Percentiles rank a stretch among this genome's conserved stretches.
Evolutionary conservation across 1,284 basidiomycete species (phyloP).

Genomic region (Wolfiporia cocos): DNA sequence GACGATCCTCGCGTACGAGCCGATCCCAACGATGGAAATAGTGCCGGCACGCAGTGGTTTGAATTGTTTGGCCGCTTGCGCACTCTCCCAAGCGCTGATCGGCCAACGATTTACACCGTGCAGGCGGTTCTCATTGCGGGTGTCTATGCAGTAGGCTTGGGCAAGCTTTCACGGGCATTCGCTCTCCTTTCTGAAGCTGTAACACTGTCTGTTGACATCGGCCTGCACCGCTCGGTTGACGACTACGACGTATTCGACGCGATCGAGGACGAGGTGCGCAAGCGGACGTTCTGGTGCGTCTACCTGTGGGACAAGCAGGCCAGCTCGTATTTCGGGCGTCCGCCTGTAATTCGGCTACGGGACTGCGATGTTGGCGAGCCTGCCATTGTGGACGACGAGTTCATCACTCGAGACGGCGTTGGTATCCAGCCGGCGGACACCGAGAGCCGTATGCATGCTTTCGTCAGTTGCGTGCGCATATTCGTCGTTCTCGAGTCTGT

Average conservation of each 20-base stretch:
- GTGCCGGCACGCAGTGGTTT: constrained; percentile 87
- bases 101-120: constrained; percentile 84
- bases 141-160: constrained; percentile 83
- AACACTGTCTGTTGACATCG: constrained; percentile 80
- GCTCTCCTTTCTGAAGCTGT: constrained; percentile 79
- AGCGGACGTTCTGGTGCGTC: constrained; percentile 91
- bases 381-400: constrained; percentile 82
- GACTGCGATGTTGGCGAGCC: constrained; percentile 88
- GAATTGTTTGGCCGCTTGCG: constrained; percentile 79
- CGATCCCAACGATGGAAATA: constrained; percentile 72
- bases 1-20: constrained; percentile 84
- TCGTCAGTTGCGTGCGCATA: constrained; percentile 67
- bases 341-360: constrained; percentile 75
- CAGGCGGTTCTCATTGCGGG: constrained; percentile 84
- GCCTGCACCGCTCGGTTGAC: constrained; percentile 80
- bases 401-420: constrained; percentile 68
- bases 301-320: constrained; percentile 93
- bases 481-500: constrained; percentile 82
- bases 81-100: constrained; percentile 81
- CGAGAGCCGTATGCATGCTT: constrained; percentile 74
- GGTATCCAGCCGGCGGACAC: constrained; percentile 62
- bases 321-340: constrained; percentile 78
- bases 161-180: constrained; percentile 82
- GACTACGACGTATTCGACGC: constrained; percentile 86
- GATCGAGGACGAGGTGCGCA: constrained; percentile 83